Conservation (phyloP, 1,284 basidiomycete species). For the Sphagnurus paluster region DNA sequence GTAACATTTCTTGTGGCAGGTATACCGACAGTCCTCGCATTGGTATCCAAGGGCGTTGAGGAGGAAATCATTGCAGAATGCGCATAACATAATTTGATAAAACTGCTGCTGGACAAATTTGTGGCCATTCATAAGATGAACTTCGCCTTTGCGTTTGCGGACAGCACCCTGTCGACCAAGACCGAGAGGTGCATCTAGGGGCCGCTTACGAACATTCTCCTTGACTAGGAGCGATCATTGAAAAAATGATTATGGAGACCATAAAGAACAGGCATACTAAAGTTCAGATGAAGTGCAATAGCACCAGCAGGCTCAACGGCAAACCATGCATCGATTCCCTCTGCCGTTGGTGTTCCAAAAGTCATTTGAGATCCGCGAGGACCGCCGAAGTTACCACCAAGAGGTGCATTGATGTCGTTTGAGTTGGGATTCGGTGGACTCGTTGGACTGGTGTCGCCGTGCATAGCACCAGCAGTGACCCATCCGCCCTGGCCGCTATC, state of each 20-base stretch:
- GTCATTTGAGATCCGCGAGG: constrained; percentile 32
- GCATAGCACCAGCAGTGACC: constrained; percentile 90
- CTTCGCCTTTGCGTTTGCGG: constrained; percentile 96
- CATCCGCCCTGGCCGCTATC: constrained; percentile 87
- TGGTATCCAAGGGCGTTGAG: constrained; percentile 98
- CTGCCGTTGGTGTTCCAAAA: constrained; percentile 39
- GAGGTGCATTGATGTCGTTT: constrained; percentile 59
- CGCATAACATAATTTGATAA: constrained; percentile 98
- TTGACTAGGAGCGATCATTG: constrained; percentile 82
- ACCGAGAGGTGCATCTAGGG: constrained; percentile 80
- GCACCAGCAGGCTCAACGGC: constrained; percentile 98
- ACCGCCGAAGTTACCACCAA: constrained; percentile 48
- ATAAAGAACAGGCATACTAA: constrained; percentile 51
- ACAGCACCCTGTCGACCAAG: constrained; percentile 98
- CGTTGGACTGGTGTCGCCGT: constrained; percentile 49
- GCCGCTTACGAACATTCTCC: constrained; percentile 94
- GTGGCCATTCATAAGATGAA: constrained; percentile 99
- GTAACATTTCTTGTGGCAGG: constrained; percentile 99
- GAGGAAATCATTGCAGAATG: constrained; percentile 96
- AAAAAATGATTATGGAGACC: constrained; percentile 15
- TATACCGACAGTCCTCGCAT: constrained; percentile 99
- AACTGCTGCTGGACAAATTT: constrained; percentile 98
- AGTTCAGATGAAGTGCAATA: constrained; percentile 83
- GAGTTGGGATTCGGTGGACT: constrained; percentile 38
- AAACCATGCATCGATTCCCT: constrained; percentile 97